Percentiles rank a stretch among this genome's conserved stretches.
These are phyloP conservation scores for Pseudoscleropodium purum DNA, from an alignment of 225 moss, liverwort and hornwort species.

Conservation along the genomic window DNA sequence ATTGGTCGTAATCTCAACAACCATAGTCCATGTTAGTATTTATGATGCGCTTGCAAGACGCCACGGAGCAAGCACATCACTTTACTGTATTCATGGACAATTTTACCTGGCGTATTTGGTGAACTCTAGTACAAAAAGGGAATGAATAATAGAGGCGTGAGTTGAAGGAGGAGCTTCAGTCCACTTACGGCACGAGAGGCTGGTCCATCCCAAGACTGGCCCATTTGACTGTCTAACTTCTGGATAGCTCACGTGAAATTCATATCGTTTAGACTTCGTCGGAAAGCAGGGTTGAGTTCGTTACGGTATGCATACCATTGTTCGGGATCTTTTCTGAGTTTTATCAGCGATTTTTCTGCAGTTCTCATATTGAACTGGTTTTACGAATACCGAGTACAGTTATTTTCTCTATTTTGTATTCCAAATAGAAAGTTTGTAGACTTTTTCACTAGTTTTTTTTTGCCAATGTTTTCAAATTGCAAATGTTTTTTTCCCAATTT, in stretches of 20 bases:
- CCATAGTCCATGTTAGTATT: neutral
- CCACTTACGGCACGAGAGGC: neutral
- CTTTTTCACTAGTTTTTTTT: no score
- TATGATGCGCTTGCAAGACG: neutral
- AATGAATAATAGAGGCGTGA: neutral
- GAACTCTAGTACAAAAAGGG: neutral
- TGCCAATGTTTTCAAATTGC: neutral
- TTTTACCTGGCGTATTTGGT: neutral
- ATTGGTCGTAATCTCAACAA: neutral
- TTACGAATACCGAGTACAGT: rapidly evolving
- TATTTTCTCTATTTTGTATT: neutral
- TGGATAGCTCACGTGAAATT: neutral
- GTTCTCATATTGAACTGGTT: neutral
- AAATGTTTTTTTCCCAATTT: neutral
- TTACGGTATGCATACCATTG: neutral
- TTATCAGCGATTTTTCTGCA: neutral
- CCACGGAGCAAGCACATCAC: neutral
- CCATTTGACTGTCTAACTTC: neutral
- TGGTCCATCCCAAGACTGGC: neutral
- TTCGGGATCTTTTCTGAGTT: neutral
- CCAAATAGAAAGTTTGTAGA: neutral
- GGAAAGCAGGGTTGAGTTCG: neutral
- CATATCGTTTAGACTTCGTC: neutral
- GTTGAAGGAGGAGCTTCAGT: neutral
- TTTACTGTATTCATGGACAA: neutral